A percentile compares a stretch with the other conserved stretches of the same genome.
phyloP scores from a whole-genome alignment of 495 filamentous ascomycete species.

The Geopyxis carbonaria region DNA sequence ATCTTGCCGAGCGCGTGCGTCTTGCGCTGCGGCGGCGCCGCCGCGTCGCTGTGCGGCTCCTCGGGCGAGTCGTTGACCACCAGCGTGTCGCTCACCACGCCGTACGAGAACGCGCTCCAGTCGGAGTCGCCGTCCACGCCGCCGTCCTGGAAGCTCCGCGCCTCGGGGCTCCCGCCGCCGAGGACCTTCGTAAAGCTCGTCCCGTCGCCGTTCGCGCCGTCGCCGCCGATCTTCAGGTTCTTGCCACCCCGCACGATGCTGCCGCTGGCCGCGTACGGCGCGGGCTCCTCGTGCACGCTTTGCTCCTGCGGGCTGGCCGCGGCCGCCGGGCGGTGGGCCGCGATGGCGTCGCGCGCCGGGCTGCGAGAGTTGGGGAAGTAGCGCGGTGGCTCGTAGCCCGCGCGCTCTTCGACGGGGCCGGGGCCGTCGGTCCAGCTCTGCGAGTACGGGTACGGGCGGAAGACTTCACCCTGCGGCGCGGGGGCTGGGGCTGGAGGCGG shows the following conservation, averaged over 20 bases:
- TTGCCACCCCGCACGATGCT: too few relatives aligned
- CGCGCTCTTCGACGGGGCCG: background rate
- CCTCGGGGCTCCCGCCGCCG: background rate
- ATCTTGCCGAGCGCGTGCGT: slow-evolving; percentile 20
- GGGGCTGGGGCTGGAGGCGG: slow-evolving; percentile 1
- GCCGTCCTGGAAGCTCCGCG: slow-evolving; percentile 1
- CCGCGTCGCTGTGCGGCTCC: slow-evolving; percentile 10
- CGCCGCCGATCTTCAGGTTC: background rate
- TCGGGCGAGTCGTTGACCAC: slow-evolving; percentile 17
- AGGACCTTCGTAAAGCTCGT: background rate
- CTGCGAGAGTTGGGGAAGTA: background rate
- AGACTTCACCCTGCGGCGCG: background rate
- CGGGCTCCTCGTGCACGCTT: too few relatives aligned
- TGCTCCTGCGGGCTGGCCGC: too few relatives aligned
- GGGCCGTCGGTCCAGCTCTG: background rate
- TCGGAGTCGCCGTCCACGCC: slow-evolving; percentile 13
- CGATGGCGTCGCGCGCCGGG: slow-evolving; percentile 5
- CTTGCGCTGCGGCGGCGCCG: slow-evolving; percentile 6
- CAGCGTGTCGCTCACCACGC: slow-evolving; percentile 18
- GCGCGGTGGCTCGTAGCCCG: background rate
- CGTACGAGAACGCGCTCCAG: slow-evolving; percentile 20
- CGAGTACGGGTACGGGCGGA: slow-evolving; percentile 5
- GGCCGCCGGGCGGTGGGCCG: background rate
- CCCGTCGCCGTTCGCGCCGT: background rate
- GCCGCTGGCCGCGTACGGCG: too few relatives aligned